Base-by-base conservation (phyloP, 768 basidiomycete genomes). In the Leccinum olivaceopallidum region DNA sequence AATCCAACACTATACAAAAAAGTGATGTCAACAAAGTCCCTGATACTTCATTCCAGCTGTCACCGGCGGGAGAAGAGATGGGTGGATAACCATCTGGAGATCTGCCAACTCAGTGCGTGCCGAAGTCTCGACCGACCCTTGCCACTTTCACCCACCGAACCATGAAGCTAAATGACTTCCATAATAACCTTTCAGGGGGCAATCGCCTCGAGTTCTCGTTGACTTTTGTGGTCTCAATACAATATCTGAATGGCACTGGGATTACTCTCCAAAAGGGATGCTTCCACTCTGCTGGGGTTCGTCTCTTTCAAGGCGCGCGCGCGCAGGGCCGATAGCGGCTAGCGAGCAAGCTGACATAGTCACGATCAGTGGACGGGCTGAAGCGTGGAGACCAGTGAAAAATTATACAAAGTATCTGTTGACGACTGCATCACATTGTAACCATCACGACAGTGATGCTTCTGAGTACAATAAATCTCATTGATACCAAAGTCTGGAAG, bases 61-160 rank as follows among this genome's bases (percentile, higher is more conserved):
- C 58, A 64, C 69, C 64, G 66, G 64, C 71, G 66, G 70, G 60
- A 70, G 70, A 68, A 71, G 69, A 63, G 57, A 55, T 55, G 56
- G 56, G 63, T 58, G 55, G 37, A 65, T 51, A 37, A 58, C 22
- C 58, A 60, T 69, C 60, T 59, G 53, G 53, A 59, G 68, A 66
- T 70, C 66, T 68, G 61, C 22, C 24, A 47, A 62, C 47, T 61
- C 61, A 64, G 53, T 61, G 60, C 49, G 34, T 57, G 52, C 39
- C 48, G 57, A 59, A 67, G 60, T 51, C 22, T 48, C 53, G 44
- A 56, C 57, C 26, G 30, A 64, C 61, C 48, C 58, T 63, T 68
- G 49, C 48, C 53, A 57, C 58, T 34, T 62, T 67, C 60, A 63
- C 67, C 57, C 34, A 57, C 53, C 59, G 32, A 55, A 34, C 52